Conservation (phyloP, 163 green algal genomes). For the Coccomyxa subellipsoidea region DNA sequence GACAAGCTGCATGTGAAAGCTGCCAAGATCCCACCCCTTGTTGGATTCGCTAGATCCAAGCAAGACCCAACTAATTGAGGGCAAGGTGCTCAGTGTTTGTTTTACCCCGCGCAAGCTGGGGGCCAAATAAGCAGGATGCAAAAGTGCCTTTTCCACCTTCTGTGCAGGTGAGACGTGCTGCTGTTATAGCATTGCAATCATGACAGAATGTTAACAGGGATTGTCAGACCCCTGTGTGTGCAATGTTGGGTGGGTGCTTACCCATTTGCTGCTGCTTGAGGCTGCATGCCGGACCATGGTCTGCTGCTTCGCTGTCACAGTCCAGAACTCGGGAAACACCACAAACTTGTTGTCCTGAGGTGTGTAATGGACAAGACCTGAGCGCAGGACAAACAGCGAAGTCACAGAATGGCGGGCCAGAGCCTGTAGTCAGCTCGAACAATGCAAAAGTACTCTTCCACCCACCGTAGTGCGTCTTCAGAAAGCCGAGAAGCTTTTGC, state of each 20-base stretch:
- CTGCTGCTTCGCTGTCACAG: neutral
- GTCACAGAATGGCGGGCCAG: neutral
- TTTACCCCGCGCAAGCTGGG: too few relatives aligned
- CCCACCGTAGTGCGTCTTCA: constrained; percentile 65
- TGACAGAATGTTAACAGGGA: neutral
- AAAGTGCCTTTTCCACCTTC: neutral
- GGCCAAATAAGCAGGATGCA: too few relatives aligned
- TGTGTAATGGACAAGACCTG: constrained; percentile 50
- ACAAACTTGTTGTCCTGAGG: constrained; percentile 75
- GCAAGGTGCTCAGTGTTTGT: too few relatives aligned
- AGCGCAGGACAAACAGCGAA: neutral
- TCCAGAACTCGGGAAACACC: constrained; percentile 41
- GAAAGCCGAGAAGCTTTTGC: constrained; percentile 65
- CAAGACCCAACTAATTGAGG: too few relatives aligned
- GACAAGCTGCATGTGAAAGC: too few relatives aligned
- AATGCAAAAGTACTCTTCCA: too few relatives aligned
- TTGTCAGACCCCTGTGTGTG: neutral
- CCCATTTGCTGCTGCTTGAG: neutral
- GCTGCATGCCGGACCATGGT: neutral
- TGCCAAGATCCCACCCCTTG: too few relatives aligned
- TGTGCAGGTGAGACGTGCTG: neutral
- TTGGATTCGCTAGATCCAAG: too few relatives aligned
- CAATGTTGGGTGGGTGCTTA: neutral
- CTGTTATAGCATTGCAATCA: neutral
- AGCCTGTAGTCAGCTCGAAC: neutral